Evolutionary conservation across 208 protist genomes (phyloP).

Genomic region (Phytomonas serpens): DNA sequence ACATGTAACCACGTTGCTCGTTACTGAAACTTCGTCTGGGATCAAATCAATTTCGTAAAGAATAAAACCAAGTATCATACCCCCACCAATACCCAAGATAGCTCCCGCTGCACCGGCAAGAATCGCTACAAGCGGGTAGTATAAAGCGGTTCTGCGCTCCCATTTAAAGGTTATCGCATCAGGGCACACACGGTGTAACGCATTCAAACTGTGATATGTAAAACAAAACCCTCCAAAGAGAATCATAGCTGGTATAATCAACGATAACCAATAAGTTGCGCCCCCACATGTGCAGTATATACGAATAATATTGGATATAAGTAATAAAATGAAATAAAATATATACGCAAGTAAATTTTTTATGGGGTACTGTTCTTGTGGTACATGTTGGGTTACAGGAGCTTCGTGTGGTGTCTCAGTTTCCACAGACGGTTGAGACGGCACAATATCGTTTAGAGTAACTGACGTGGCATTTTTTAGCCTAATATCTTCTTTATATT

Average conservation of each 20-base stretch:
- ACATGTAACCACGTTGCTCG: constrained; percentile 60
- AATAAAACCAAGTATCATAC: constrained; percentile 75
- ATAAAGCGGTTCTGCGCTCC: constrained; percentile 38
- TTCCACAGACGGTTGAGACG: not conserved
- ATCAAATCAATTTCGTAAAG: constrained; percentile 67
- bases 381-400: not conserved
- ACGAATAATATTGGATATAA: constrained; percentile 59
- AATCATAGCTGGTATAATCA: constrained; percentile 25
- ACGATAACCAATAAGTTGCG: constrained; percentile 38
- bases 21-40: constrained; percentile 71
- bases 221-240: constrained; percentile 31
- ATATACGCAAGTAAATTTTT: constrained; percentile 46
- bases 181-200: constrained; percentile 19
- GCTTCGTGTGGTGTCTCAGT: not conserved
- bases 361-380: constrained; percentile 46
- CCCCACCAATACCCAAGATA: constrained; percentile 82
- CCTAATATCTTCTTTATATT: constrained; percentile 32
- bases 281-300: constrained; percentile 30
- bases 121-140: constrained; percentile 58
- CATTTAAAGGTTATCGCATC: constrained; percentile 43
- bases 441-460: not conserved
- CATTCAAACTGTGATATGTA: constrained; percentile 25
- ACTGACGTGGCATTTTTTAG: constrained; percentile 16
- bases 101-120: constrained; percentile 62
- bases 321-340: constrained; percentile 44